phyloP scores from a whole-genome alignment of 1,284 basidiomycete genomes.

The Leccinum griseonigrum region DNA sequence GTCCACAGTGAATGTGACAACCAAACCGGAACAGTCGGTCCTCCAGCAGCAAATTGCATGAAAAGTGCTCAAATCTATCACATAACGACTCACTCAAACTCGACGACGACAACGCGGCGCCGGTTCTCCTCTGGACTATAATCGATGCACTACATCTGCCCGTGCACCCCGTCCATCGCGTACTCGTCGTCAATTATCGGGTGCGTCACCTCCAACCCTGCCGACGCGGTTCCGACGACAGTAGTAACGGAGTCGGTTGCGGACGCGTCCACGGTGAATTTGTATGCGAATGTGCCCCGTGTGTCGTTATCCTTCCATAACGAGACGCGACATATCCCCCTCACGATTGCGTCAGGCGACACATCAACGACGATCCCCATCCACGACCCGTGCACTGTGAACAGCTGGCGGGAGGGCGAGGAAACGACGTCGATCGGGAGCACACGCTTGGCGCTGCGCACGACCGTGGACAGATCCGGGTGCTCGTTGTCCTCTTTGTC shows the following conservation, averaged over 20 bases:
- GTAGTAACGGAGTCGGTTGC: too few relatives aligned
- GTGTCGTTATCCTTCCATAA: background rate
- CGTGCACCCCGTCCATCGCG: constrained; percentile 13
- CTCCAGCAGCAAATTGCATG: too few relatives aligned
- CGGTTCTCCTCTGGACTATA: too few relatives aligned
- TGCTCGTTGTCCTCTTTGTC: background rate
- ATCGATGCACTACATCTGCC: constrained; percentile 13
- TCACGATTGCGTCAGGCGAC: constrained; percentile 17
- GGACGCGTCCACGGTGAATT: constrained; percentile 17
- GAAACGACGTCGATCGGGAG: constrained; percentile 11
- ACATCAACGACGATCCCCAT: constrained; percentile 7
- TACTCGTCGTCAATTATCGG: background rate
- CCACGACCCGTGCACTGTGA: constrained; percentile 13
- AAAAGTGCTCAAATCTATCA: too few relatives aligned
- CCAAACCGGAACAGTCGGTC: too few relatives aligned
- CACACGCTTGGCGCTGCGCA: constrained; percentile 1
- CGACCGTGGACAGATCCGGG: background rate
- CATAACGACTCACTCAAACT: too few relatives aligned
- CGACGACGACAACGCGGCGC: too few relatives aligned
- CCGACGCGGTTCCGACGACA: background rate
- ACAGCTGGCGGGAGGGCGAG: constrained; percentile 10
- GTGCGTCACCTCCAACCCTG: constrained; percentile 12
- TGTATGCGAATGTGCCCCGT: constrained; percentile 2
- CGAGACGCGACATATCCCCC: constrained; percentile 11
- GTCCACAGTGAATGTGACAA: too few relatives aligned